Evolutionary conservation across 2,329 filamentous ascomycete genomes (phyloP).

Genomic region (Aspergillus novoparasiticus): DNA sequence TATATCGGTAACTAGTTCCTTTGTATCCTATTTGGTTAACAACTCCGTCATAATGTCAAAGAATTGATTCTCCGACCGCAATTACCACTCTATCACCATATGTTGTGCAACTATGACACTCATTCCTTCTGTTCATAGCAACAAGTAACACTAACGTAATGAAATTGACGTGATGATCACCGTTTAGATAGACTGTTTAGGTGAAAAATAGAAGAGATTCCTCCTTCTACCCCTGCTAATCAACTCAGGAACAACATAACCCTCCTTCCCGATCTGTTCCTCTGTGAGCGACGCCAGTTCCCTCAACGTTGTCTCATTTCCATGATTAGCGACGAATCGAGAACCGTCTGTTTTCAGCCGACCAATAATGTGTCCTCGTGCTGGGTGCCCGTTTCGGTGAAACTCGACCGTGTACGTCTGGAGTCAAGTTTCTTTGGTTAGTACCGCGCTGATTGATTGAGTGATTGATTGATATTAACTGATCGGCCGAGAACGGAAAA

Average conservation of each 20-base stretch:
- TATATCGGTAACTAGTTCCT: no score
- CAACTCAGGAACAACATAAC: not conserved
- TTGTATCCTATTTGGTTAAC: no score
- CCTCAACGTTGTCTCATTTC: not conserved
- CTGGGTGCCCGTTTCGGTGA: not conserved
- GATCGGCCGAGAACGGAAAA: no score
- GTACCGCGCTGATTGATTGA: no score
- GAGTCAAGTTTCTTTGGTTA: not conserved
- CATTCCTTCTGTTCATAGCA: no score
- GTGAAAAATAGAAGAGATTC: not conserved
- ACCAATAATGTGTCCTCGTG: not conserved
- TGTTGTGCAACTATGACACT: no score
- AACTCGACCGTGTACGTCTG: not conserved
- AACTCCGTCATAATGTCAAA: no score
- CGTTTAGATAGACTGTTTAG: not conserved
- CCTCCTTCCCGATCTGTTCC: not conserved
- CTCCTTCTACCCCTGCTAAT: not conserved
- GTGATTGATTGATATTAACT: no score
- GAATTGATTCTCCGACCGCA: no score
- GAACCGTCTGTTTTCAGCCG: not conserved
- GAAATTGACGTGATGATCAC: no score
- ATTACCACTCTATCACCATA: no score
- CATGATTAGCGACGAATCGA: not conserved
- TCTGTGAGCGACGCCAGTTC: not conserved
- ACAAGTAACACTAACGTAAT: no score